Evolutionary conservation across 192 early-diverging fungal species (phyloP).

Genomic region (Linderina pennispora): DNA sequence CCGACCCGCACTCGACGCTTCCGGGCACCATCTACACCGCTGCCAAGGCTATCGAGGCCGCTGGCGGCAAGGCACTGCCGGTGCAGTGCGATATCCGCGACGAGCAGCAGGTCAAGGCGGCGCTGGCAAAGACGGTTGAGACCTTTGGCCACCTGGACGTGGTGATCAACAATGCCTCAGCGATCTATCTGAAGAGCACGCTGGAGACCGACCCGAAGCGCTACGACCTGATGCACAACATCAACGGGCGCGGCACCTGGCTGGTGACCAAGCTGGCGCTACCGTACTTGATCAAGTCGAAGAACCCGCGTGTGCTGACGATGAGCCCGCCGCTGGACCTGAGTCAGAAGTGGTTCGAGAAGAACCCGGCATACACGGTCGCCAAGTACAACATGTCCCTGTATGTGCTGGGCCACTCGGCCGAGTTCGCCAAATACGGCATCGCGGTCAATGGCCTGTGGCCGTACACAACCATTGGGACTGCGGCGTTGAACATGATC

Average conservation of each 20-base stretch:
- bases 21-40: conserved; percentile 33
- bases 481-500: conserved; percentile 39
- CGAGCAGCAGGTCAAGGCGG: conserved; percentile 53
- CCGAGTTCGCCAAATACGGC: conserved; percentile 50
- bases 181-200: conserved; percentile 53
- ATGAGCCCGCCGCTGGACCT: conserved; percentile 55
- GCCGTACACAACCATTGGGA: conserved; percentile 42
- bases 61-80: conserved; percentile 57
- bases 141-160: conserved; percentile 66
- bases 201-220: conserved; percentile 30
- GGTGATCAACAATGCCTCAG: conserved; percentile 57
- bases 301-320: conserved; percentile 61
- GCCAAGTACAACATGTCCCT: conserved; percentile 54
- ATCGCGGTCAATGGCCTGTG: conserved; percentile 50
- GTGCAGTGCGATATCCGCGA: conserved; percentile 62
- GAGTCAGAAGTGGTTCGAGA: conserved; percentile 52
- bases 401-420: conserved; percentile 52
- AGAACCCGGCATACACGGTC: conserved; percentile 52
- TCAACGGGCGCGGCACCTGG: conserved; percentile 63
- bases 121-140: conserved; percentile 49
- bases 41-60: conserved; percentile 54
- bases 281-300: conserved; percentile 55
- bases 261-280: conserved; percentile 53
- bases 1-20: conserved; percentile 22
- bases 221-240: conserved; percentile 52